Percentiles rank a stretch among this genome's conserved stretches.
These are phyloP conservation scores for Debaryomyces sp. DNA, from an alignment of 1,139 yeast species.

Conservation along the genomic window DNA sequence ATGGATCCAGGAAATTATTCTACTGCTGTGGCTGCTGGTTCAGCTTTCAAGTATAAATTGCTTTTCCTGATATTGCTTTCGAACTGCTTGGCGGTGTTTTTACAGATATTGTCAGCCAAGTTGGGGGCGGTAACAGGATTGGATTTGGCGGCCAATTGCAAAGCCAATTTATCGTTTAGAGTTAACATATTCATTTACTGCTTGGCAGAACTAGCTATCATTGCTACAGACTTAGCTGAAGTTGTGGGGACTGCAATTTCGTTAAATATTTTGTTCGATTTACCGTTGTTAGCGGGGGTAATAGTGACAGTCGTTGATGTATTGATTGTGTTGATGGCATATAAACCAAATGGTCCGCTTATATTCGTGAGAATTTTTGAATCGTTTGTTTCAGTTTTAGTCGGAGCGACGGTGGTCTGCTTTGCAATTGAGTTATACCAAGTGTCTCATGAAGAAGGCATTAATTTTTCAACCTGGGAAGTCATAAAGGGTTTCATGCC, in stretches of 20 bases:
- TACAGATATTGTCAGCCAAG: conserved; percentile 83
- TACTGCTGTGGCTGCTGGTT: conserved; percentile 93
- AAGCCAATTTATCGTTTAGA: conserved; percentile 67
- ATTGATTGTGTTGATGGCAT: conserved; percentile 80
- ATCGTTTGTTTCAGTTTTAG: conserved; percentile 73
- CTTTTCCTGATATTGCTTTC: conserved; percentile 80
- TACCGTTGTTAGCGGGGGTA: conserved; percentile 82
- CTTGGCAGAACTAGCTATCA: conserved; percentile 84
- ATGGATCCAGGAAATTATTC: conserved; percentile 98
- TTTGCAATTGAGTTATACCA: conserved; percentile 79
- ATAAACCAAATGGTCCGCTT: conserved; percentile 85
- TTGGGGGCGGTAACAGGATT: conserved; percentile 90
- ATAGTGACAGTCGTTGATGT: conserved; percentile 83
- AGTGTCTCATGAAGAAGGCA: conserved; percentile 55
- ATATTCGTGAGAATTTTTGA: conserved; percentile 80
- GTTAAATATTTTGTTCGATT: conserved; percentile 72
- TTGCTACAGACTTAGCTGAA: conserved; percentile 92
- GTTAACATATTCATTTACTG: conserved; percentile 65
- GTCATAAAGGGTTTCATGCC: conserved; percentile 80
- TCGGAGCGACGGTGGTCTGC: conserved; percentile 81
- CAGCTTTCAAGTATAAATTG: conserved; percentile 80
- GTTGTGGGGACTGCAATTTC: conserved; percentile 95
- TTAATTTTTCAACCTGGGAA: conserved; percentile 54
- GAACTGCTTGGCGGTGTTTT: conserved; percentile 81
- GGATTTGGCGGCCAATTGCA: conserved; percentile 85